Conservation (phyloP, 768 basidiomycete species). For the Russula brevipes region DNA sequence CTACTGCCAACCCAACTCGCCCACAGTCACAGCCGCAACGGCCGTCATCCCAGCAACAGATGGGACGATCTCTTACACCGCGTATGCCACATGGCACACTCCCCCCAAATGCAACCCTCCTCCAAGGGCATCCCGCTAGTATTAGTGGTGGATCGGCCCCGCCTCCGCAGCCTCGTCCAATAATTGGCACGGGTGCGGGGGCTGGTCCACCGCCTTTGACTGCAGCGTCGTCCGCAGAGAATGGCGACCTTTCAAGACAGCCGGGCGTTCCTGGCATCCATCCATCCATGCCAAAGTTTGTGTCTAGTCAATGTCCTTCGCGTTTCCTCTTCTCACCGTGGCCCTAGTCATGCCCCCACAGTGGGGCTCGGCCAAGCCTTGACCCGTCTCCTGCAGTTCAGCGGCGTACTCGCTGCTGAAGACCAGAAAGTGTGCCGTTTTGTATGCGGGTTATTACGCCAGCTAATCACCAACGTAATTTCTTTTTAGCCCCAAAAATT, state of each 20-base stretch:
- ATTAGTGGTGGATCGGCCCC: conserved; percentile 13
- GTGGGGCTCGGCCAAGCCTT: conserved; percentile 61
- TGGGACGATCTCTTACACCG: conserved; percentile 47
- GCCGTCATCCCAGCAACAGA: conserved; percentile 40
- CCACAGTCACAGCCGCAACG: conserved; percentile 27
- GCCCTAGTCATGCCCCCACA: conserved; percentile 1
- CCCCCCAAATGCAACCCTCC: conserved; percentile 28
- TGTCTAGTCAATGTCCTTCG: not conserved
- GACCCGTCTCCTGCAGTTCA: conserved; percentile 62
- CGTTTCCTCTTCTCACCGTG: not conserved
- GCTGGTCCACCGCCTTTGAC: conserved; percentile 13
- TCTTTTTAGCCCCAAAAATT: conserved; percentile 43
- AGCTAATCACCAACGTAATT: not conserved
- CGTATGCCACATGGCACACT: conserved; percentile 37
- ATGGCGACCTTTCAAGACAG: conserved; percentile 17
- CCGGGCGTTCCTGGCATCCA: conserved; percentile 11
- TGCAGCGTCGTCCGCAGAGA: conserved; percentile 17
- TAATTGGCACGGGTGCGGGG: not conserved
- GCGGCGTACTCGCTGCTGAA: conserved; percentile 56
- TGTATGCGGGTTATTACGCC: not conserved
- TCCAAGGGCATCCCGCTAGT: conserved; percentile 25
- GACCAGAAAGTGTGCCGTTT: conserved; percentile 39
- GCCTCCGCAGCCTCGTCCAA: conserved; percentile 16
- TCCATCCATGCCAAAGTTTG: conserved; percentile 12
- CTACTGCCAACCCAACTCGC: conserved; percentile 29